Conservation (phyloP, 495 filamentous ascomycete genomes). For the Trichoderma erinaceum region DNA sequence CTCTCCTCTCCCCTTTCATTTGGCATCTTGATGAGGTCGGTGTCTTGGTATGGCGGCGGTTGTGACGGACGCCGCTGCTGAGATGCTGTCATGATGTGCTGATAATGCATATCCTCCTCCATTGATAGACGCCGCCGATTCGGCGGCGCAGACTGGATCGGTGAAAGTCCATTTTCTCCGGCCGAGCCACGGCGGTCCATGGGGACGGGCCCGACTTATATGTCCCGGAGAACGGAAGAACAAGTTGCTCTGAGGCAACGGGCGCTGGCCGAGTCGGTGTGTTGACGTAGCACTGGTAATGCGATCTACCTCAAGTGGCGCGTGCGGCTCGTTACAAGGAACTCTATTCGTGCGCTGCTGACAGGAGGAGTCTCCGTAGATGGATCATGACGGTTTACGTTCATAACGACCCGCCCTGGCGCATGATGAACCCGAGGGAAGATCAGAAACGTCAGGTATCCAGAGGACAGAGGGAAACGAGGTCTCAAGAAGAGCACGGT, state of each 20-base stretch:
- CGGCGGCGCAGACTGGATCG: conserved; percentile 14
- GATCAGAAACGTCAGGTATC: not conserved
- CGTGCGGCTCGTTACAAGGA: conserved; percentile 9
- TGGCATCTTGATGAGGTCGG: not conserved
- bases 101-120: conserved; percentile 21
- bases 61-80: conserved; percentile 14
- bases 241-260: not conserved
- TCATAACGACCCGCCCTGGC: conserved; percentile 16
- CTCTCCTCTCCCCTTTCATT: not conserved
- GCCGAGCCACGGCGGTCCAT: conserved; percentile 10
- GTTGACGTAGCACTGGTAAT: conserved; percentile 12
- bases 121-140: conserved; percentile 21
- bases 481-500: conserved; percentile 6
- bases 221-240: conserved; percentile 1
- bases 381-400: not conserved
- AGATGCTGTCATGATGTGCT: conserved; percentile 14
- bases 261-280: conserved; percentile 10
- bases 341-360: conserved; percentile 14
- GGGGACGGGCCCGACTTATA: conserved; percentile 9
- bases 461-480: not conserved
- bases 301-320: not conserved
- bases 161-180: conserved; percentile 4
- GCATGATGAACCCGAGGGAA: conserved; percentile 13
- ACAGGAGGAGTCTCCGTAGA: conserved; percentile 14
- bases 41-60: conserved; percentile 14